Base-by-base conservation (phyloP, 2,329 filamentous ascomycete species). In the Stagonosporopsis vannaccii region DNA sequence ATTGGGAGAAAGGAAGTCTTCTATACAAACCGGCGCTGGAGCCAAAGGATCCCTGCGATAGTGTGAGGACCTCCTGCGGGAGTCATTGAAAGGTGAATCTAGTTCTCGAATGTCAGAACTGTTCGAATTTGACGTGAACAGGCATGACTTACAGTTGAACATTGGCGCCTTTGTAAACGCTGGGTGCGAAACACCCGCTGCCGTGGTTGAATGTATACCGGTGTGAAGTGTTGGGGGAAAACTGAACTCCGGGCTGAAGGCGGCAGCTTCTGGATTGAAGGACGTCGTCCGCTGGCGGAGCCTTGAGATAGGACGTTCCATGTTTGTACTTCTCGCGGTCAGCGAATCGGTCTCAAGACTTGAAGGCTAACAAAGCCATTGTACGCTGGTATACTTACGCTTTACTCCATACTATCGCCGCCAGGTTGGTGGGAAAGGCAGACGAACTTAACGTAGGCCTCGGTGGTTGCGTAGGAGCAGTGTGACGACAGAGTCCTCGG, bases 191-290 rank as follows among this genome's bases (percentile, higher is more conserved):
- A 13, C 17, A 4, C 15, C 19, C 7, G 22, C 12, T n/a, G 22
- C 11, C 23, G 41, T 44, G 6, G 40, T 35, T 25, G 52, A 40
- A 1, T 17, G 12, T 15, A 11, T 6, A 4, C n/a, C 51, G 2
- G 20, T n/a, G 5, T 44, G n/a, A 17, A 50, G 32, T 13, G 25
- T 32, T 23, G 22, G 3, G 1, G 32, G 12, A 44, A 20, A 39
- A 25, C 32, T 28, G 33, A n/a, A 49, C 2, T 42, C 39, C 23
- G 52, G 60, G 22, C n/a, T 52, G 40, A 63, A 63, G 8, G 49
- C 15, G 3, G 49, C 23, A 12, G 55, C 60, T 23, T 48, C 42
- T 1, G 60, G 60, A 19, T 63, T 63, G 52, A 63, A 59, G 4
- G 35, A 44, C 8, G 36, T 35, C 12, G 43, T 25, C 26, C 45